Conservation (phyloP, 495 filamentous ascomycete species). For the Cairneyella variabilis region DNA sequence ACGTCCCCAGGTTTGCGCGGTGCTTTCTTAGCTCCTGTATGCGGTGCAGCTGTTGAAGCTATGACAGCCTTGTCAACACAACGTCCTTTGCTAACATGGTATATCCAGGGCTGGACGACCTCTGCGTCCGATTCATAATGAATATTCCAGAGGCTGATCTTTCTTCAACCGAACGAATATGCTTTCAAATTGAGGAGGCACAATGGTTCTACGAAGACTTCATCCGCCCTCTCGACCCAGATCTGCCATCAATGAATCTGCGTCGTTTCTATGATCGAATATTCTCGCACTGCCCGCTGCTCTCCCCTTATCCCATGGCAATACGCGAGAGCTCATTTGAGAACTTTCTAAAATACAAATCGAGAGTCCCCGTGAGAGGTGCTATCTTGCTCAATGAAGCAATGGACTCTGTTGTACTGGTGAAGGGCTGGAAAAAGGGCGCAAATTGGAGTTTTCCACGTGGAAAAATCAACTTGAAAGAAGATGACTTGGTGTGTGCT, state of each 20-base stretch:
- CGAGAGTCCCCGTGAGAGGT: slow-evolving; percentile 85
- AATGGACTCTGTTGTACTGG: slow-evolving; percentile 88
- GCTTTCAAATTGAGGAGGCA: slow-evolving; percentile 97
- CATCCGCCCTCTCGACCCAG: slow-evolving; percentile 83
- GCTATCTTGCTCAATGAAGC: slow-evolving; percentile 86
- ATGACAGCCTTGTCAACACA: neutral
- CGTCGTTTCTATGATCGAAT: slow-evolving; percentile 80
- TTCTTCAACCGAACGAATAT: slow-evolving; percentile 83
- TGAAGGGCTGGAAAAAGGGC: slow-evolving; percentile 96
- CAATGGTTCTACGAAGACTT: slow-evolving; percentile 99
- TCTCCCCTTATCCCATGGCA: slow-evolving; percentile 73
- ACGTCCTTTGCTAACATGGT: slow-evolving; percentile 11
- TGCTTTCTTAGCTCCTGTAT: too few relatives aligned
- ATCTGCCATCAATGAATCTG: slow-evolving; percentile 77
- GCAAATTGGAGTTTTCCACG: slow-evolving; percentile 95
- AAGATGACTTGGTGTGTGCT: slow-evolving; percentile 87
- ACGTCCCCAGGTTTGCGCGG: neutral
- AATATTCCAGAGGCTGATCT: slow-evolving; percentile 91
- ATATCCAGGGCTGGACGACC: slow-evolving; percentile 81
- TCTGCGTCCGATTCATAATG: slow-evolving; percentile 93
- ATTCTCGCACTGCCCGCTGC: slow-evolving; percentile 87
- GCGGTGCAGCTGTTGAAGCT: neutral
- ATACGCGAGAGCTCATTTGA: slow-evolving; percentile 78
- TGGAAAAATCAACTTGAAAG: slow-evolving; percentile 96
- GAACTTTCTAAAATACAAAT: slow-evolving; percentile 90